Evolutionary conservation across 1,139 yeast species (phyloP), one percentile per base, ranked within the genome.

Genomic region (Nadsonia starkeyi-henricii): DNA sequence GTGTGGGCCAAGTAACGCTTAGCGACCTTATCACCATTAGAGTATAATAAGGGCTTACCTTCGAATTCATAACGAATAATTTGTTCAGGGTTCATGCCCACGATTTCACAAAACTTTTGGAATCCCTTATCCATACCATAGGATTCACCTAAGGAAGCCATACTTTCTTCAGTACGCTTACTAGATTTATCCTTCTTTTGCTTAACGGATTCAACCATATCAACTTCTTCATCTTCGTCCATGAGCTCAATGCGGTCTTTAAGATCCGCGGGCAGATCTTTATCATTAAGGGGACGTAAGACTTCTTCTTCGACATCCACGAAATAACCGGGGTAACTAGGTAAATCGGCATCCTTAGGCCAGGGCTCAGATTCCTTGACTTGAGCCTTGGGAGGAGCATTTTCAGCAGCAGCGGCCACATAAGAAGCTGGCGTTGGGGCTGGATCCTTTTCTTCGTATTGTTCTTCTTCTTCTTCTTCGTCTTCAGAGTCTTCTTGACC

Each of bases 71-170:
- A 89, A 50, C 98, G 74, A 44, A 91, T 71, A 2, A 91, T 85
- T 64, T 91, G 98, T 1, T 74, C 72, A 3, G 96, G 91, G 60
- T 91, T 91, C 59, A 82, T 83, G 17, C 80, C 80, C 12, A 85
- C 82, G 2, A 78, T 70, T 47, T 77, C 79, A 33, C 85, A 75
- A 62, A 91, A 91, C 50, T 78, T 76, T 59, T 84, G 89, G 65
- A 91, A 91, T 17, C 75, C 76, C 52, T 77, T 78, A 61, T 88
- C 96, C 52, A 55, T 33, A 33, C 39, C 39, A 15, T 13, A 33
- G 12, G 17, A 13, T 33, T 33, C 39, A 33, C 39, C 39, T 15
- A 33, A 15, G 4, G 39, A 33, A 4, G 39, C 15, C 39, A 33
- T 33, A 33, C 12, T 33, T 4, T 33, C 39, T n/a, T n/a, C 39